A percentile compares a stretch with the other conserved stretches of the same genome.
Evolutionary conservation across 2,329 filamentous ascomycete genomes (phyloP).

Genomic region (Cladosporium austrohemisphaericum): DNA sequence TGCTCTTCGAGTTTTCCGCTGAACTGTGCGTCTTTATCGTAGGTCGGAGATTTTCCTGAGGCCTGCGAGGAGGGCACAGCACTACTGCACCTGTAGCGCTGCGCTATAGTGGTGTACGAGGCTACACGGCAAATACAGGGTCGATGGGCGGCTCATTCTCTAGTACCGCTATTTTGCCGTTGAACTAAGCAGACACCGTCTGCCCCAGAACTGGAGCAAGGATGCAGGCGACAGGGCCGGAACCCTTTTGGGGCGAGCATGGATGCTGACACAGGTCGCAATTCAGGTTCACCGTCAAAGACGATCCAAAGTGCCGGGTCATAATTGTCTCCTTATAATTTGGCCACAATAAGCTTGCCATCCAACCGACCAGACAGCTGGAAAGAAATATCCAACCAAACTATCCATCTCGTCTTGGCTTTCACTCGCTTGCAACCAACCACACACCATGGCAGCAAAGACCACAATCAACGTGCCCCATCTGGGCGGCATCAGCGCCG

Average conservation of each 20-base stretch:
- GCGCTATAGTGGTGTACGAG: not conserved
- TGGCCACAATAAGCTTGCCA: too few species aligned
- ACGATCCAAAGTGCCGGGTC: not conserved
- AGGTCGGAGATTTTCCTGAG: too few species aligned
- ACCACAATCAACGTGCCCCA: constrained; percentile 44
- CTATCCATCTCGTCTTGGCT: not conserved
- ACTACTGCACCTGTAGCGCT: too few species aligned
- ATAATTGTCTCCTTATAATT: constrained; percentile 2
- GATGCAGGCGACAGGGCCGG: not conserved
- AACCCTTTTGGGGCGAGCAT: too few species aligned
- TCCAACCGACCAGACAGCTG: too few species aligned
- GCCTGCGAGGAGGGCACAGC: too few species aligned
- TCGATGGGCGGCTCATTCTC: not conserved
- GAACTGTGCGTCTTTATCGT: too few species aligned
- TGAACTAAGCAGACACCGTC: not conserved
- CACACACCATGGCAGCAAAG: constrained; percentile 17
- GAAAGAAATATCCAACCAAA: too few species aligned
- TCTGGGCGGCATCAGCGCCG: constrained; percentile 46
- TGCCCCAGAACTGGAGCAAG: not conserved
- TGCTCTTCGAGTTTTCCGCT: too few species aligned
- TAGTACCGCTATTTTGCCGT: not conserved
- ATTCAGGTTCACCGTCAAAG: not conserved
- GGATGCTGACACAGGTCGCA: not conserved
- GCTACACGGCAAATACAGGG: not conserved
- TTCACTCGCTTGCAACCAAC: not conserved